Evolutionary conservation across 2,329 filamentous ascomycete genomes (phyloP).

Genomic region (Monilinia fructicola): DNA sequence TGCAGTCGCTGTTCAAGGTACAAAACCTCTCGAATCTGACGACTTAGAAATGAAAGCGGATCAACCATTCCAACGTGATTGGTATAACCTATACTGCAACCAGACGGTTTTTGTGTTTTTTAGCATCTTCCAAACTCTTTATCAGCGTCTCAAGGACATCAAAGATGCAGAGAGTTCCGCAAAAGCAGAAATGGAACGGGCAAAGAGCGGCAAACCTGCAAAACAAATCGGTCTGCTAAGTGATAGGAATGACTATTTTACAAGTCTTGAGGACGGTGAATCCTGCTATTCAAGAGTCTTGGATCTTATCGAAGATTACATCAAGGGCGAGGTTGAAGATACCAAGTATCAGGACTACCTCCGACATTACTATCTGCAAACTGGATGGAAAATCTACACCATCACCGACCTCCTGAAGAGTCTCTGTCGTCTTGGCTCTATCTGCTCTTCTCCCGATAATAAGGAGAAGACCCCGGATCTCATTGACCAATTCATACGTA

Average conservation of each 20-base stretch:
- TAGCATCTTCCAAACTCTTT: constrained; percentile 88
- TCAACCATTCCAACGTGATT: constrained; percentile 75
- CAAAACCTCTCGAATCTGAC: constrained; percentile 53
- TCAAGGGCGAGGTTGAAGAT: constrained; percentile 79
- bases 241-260: constrained; percentile 75
- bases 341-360: constrained; percentile 84
- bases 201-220: constrained; percentile 75
- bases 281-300: constrained; percentile 85
- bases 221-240: constrained; percentile 80
- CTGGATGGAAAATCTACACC: constrained; percentile 91
- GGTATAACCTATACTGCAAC: constrained; percentile 90
- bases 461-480: constrained; percentile 95
- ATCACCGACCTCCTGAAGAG: constrained; percentile 84
- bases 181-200: constrained; percentile 68
- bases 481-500: constrained; percentile 79
- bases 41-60: constrained; percentile 70
- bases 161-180: constrained; percentile 78
- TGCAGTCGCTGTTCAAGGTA: constrained; percentile 54
- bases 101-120: constrained; percentile 93
- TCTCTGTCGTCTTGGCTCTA: constrained; percentile 75
- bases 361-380: constrained; percentile 85
- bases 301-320: constrained; percentile 80
- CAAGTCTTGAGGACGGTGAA: constrained; percentile 56
- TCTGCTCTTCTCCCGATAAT: constrained; percentile 79
- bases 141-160: constrained; percentile 77